phyloP scores from a whole-genome alignment of 208 protist species.

The Leishmania gerbilli region DNA sequence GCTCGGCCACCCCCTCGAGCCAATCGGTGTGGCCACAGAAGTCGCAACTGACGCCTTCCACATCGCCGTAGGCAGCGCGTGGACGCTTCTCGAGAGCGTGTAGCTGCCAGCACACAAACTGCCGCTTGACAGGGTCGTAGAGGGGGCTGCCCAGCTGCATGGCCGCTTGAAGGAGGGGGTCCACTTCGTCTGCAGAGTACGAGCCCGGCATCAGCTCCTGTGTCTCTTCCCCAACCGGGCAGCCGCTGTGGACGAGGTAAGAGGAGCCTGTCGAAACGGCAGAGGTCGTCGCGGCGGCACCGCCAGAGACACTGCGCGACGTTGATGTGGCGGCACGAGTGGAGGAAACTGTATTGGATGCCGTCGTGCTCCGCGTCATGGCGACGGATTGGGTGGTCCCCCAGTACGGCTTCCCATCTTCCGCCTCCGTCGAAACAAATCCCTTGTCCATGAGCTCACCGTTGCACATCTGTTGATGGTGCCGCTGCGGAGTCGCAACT shows the following conservation, averaged over 20 bases:
- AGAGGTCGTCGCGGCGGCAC: constrained; percentile 7
- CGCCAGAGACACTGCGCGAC: constrained; percentile 13
- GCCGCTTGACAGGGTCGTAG: constrained; percentile 65
- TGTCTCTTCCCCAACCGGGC: constrained; percentile 15
- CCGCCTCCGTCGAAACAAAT: neutral
- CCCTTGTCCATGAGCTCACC: constrained; percentile 1
- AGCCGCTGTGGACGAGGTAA: neutral
- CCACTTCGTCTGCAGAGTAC: constrained; percentile 17
- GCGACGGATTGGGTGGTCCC: no score
- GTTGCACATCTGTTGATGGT: neutral
- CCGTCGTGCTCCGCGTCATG: neutral
- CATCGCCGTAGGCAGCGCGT: constrained; percentile 40
- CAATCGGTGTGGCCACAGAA: constrained; percentile 85
- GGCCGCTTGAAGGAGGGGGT: constrained; percentile 20
- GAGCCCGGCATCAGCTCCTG: constrained; percentile 10
- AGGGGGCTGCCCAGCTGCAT: constrained; percentile 76
- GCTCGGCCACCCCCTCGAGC: constrained; percentile 24
- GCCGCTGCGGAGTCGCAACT: neutral
- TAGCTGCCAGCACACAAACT: constrained; percentile 70
- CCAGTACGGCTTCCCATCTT: neutral
- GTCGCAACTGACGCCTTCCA: constrained; percentile 85
- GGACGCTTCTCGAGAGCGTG: constrained; percentile 42
- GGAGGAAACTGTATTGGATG: neutral
- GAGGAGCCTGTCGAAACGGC: neutral
- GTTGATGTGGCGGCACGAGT: constrained; percentile 25